Base-by-base conservation (phyloP, 768 basidiomycete species). In the Suillus fuscotomentosus region DNA sequence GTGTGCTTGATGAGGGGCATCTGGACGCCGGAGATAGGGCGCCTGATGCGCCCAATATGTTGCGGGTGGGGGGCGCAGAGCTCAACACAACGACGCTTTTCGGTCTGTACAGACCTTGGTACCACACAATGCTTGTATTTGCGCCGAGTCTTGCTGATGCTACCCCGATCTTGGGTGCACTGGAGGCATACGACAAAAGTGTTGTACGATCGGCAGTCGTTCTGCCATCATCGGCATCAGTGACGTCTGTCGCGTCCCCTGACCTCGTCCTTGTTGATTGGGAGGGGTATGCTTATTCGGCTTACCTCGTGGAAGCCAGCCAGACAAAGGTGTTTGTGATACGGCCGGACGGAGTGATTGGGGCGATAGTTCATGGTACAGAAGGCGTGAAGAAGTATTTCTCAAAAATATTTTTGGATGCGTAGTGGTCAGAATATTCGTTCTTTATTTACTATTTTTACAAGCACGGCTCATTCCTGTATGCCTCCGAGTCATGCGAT, bases 251-350 rank as follows among this genome's bases (percentile, higher is more conserved):
- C 61, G 55, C 24, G 60, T 42, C 38, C 22, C 31, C n/a, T 36
- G 73, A 75, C 62, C 72, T 70, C 27, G 71, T 78, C 11, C 60
- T 82, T 13, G 73, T 76, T 42, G 79, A 81, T 64, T 60, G 63
- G 11, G 67, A 68, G 1, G 77, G 77, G 10, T 71, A 78, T 61
- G 81, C 81, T 0, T 73, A 77, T 65, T 67, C 67, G 3, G 71
- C 75, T 1, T 82, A 82, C 69, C 70, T 70, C 53, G 70, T 75
- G 17, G 65, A 63, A 27, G 72, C 73, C 17, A 72, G 71, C 8
- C 76, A 75, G 53, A 67, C 68, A 7, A 66, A 77, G n/a, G 73
- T 74, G 6, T 71, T 80, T 34, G 63, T 66, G 9, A 51, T 84
- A 20, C 84, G 50, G 24, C 50, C 50, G 3, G 50, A 51, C 8